Evolutionary conservation across 768 basidiomycete genomes (phyloP), one percentile per base, ranked within the genome.

Genomic region (Steccherinum ochraceum): DNA sequence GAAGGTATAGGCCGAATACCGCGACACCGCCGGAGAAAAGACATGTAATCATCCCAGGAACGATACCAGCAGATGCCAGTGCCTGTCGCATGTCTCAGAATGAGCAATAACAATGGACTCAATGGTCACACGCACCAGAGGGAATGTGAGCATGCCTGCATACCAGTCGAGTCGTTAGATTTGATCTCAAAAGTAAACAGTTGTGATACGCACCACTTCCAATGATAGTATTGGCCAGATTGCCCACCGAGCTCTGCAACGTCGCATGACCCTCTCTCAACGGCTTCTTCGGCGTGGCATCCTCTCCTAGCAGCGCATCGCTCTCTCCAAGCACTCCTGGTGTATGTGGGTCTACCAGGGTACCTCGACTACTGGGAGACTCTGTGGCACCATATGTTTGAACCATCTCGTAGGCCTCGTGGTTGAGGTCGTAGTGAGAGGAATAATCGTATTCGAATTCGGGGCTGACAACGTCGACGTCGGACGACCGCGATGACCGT

Each of bases 41-140:
- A 59, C 95, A 96, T 21, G 92, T 94, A 16, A 96, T 56, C 49
- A 95, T 80, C 7, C 95, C 95, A 4, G 93, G 94, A 50, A 97
- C 77, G 43, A 97, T 66, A 2, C 95, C 95, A 48, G 84, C 83
- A 4, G 92, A 88, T 3, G 94, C 90, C 77, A 97, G 83, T 18
- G 91, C 91, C 89, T 92, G 59, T 40, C 41, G 5, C 12, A 40
- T 12, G 4, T 12, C 5, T 23, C 24, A 20, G 52, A 12, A 19
- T 27, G 24, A 26, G 18, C 12, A 3, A 50, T 11, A 50, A 39
- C 25, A 21, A 26, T 21, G 21, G 12, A 18, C n/a, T n/a, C n/a
- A n/a, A n/a, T 25, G 18, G 20, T 51, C 45, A 49, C 12, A 68
- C 76, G 49, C 58, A 88, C 89, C 76, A 92, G 64, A 57, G 89